Evolutionary conservation across 2,329 filamentous ascomycete species (phyloP).

Genomic region (Cladosporium sp.): DNA sequence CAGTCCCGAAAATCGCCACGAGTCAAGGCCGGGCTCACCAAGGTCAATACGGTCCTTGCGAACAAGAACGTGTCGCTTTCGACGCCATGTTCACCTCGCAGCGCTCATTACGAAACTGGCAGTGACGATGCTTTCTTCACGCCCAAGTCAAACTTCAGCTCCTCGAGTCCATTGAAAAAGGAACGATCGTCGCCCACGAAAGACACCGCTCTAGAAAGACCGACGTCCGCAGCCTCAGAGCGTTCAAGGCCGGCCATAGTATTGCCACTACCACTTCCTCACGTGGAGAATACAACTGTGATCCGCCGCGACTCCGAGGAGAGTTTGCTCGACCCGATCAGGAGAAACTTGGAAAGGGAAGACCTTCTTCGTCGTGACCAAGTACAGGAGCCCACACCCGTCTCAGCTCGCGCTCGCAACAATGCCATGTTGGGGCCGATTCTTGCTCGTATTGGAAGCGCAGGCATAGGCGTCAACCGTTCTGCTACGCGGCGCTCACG

Average conservation of each 20-base stretch:
- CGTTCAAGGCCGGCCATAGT: neutral
- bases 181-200: neutral
- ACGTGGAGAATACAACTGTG: constrained; percentile 17
- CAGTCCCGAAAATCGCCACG: neutral
- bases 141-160: neutral
- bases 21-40: neutral
- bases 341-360: constrained; percentile 12
- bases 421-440: neutral
- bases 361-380: neutral
- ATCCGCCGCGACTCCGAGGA: constrained; percentile 20
- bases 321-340: constrained; percentile 21
- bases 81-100: neutral
- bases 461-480: too few species aligned
- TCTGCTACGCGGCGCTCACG: too few species aligned
- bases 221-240: neutral
- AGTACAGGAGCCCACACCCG: neutral
- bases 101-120: neutral
- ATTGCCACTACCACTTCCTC: constrained; percentile 14
- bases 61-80: neutral
- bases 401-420: neutral
- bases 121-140: neutral
- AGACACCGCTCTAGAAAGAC: neutral
- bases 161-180: neutral
- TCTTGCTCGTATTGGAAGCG: neutral
- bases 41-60: neutral